phyloP scores from a whole-genome alignment of 2,329 filamentous ascomycete species.

The Verticillium tricorpus region DNA sequence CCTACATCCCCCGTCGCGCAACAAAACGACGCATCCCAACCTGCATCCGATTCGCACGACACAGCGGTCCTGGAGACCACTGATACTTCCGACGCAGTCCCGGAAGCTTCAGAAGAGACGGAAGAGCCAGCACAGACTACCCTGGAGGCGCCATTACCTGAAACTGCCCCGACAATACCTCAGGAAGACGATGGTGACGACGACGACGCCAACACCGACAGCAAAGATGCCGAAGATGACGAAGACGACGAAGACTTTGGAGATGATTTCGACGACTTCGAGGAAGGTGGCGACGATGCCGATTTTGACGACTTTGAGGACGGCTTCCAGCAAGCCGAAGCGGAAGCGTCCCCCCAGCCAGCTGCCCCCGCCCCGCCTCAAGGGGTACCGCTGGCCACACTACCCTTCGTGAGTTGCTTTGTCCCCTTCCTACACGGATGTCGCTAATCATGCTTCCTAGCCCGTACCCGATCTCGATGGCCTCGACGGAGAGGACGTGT shows the following conservation, averaged over 20 bases:
- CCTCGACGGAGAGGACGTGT: conserved; percentile 56
- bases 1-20: neutral
- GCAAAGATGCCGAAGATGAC: conserved; percentile 23
- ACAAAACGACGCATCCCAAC: neutral
- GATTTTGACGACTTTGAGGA: conserved; percentile 71
- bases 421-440: neutral
- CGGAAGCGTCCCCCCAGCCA: conserved; percentile 21
- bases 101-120: neutral
- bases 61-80: neutral
- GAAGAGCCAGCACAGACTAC: neutral
- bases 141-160: neutral
- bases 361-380: conserved; percentile 22
- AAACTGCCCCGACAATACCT: neutral
- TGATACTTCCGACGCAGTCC: neutral
- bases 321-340: conserved; percentile 57
- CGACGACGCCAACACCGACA: conserved; percentile 10
- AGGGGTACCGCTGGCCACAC: conserved; percentile 28
- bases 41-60: neutral
- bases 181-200: neutral
- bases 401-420: conserved; percentile 38
- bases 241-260: conserved; percentile 45
- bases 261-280: conserved; percentile 60
- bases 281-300: conserved; percentile 50
- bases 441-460: conserved; percentile 32
- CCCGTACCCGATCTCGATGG: conserved; percentile 65